Percentiles rank a stretch among this genome's conserved stretches.
Evolutionary conservation across 306 rosid genomes (phyloP).

Genomic region (Vigna mungo): DNA sequence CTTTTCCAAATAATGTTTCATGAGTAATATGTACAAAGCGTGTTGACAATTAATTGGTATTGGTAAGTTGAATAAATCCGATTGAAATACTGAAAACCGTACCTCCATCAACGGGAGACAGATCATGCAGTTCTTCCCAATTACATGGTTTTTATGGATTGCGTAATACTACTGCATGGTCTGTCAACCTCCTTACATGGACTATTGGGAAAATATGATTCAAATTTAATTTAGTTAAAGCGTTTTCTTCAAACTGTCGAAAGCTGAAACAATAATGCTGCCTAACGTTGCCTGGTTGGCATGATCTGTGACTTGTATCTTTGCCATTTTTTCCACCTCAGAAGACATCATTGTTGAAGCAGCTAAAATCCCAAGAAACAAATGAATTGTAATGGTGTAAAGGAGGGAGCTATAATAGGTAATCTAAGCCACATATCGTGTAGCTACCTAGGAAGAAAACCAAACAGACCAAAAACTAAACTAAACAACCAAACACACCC

Average conservation of each 20-base stretch:
- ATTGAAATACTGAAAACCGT: slow-evolving; percentile 9
- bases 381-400: slow-evolving; percentile 29
- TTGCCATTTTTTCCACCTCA: slow-evolving; percentile 25
- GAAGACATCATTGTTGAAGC: slow-evolving; percentile 29
- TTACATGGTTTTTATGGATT: slow-evolving; percentile 1
- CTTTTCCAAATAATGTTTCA: neutral
- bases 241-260: slow-evolving; percentile 29
- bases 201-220: slow-evolving; percentile 18
- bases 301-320: slow-evolving; percentile 1
- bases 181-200: slow-evolving; percentile 17
- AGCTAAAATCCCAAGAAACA: slow-evolving; percentile 38
- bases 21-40: slow-evolving; percentile 7
- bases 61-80: neutral
- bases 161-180: slow-evolving; percentile 8
- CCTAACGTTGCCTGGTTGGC: slow-evolving; percentile 39
- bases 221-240: neutral
- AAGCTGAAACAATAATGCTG: slow-evolving; percentile 23
- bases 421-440: slow-evolving; percentile 24
- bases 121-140: slow-evolving; percentile 6
- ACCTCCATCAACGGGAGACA: slow-evolving; percentile 36
- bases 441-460: slow-evolving; percentile 35
- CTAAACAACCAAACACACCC: neutral
- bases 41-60: slow-evolving; percentile 10
- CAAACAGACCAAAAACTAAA: slow-evolving; percentile 29
- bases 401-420: slow-evolving; percentile 37